Evolutionary conservation across 257 asterid genomes (phyloP).

Genomic region (Primulina huaijiensis): DNA sequence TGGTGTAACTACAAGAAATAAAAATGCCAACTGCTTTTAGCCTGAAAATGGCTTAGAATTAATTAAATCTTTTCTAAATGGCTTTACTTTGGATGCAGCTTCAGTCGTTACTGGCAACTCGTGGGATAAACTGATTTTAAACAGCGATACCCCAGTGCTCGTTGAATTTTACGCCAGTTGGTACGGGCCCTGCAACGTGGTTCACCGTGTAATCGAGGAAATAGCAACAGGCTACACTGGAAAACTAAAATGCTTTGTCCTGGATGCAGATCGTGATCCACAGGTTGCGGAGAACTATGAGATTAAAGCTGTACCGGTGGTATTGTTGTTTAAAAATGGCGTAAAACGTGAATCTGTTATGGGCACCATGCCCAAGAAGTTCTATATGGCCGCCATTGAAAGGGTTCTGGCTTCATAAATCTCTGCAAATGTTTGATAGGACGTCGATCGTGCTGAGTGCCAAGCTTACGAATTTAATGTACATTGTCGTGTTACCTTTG

Average conservation of each 20-base stretch:
- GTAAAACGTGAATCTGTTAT: conserved; percentile 52
- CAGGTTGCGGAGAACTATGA: conserved; percentile 64
- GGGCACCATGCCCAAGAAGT: conserved; percentile 94
- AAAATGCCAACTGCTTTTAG: neutral
- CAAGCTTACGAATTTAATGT: neutral
- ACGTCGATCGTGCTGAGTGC: neutral
- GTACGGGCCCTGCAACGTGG: conserved; percentile 98
- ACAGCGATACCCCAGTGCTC: conserved; percentile 67
- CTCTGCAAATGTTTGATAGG: neutral
- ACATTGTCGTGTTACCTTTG: neutral
- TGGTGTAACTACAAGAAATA: neutral
- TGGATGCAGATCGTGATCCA: conserved; percentile 64
- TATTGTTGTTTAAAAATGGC: conserved; percentile 78
- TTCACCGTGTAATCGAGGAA: conserved; percentile 83
- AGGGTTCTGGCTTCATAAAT: conserved; percentile 51
- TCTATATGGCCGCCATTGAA: conserved; percentile 74
- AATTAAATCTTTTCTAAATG: conserved; percentile 13
- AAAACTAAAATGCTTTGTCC: conserved; percentile 61
- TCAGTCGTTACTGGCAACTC: conserved; percentile 60
- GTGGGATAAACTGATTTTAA: conserved; percentile 62
- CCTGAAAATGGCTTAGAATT: neutral
- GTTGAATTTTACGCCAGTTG: conserved; percentile 85
- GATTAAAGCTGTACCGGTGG: conserved; percentile 85
- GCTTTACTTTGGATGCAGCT: conserved; percentile 42
- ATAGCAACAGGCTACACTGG: conserved; percentile 77